phyloP scores from a whole-genome alignment of 106 monocot species.

The Platanthera guangdongensis region DNA sequence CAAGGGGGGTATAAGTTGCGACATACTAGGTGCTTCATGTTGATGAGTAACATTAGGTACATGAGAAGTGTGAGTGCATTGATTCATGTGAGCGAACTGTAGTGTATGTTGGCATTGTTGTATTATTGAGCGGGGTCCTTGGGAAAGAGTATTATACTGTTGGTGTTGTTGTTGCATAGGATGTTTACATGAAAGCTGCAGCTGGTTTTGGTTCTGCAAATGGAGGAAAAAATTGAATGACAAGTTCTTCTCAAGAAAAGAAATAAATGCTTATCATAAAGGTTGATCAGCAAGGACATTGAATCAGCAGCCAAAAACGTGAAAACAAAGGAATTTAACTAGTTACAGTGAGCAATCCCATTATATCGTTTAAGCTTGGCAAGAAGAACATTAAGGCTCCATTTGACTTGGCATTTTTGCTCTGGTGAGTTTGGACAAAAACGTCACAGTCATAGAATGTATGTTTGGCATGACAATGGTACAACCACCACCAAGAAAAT shows the following conservation, averaged over 20 bases:
- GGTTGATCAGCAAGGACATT: background rate
- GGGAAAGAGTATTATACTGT: conserved; percentile 42
- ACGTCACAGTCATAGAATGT: background rate
- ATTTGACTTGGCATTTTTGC: background rate
- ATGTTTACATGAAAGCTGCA: conserved; percentile 45
- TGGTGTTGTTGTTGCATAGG: conserved; percentile 48
- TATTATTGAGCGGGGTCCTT: conserved; percentile 39
- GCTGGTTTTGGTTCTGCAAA: conserved; percentile 40
- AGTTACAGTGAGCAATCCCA: no score
- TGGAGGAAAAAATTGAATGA: background rate
- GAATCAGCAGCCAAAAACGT: background rate
- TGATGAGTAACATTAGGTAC: conserved; percentile 34
- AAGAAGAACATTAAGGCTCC: background rate
- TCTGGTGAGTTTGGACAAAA: background rate
- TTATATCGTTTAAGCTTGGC: background rate
- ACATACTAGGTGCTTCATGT: conserved; percentile 34
- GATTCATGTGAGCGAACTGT: conserved; percentile 44
- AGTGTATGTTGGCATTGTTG: conserved; percentile 48
- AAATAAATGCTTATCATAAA: background rate
- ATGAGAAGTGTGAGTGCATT: conserved; percentile 46
- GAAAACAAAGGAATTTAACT: background rate
- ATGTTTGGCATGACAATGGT: background rate
- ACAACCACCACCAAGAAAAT: no score
- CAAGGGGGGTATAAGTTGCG: conserved; percentile 61
- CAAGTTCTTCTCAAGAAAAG: background rate